A percentile compares a stretch with the other conserved stretches of the same genome.
Evolutionary conservation across 371 early-diverging fungal species (phyloP).

Genomic region (Rhizopus sp.): DNA sequence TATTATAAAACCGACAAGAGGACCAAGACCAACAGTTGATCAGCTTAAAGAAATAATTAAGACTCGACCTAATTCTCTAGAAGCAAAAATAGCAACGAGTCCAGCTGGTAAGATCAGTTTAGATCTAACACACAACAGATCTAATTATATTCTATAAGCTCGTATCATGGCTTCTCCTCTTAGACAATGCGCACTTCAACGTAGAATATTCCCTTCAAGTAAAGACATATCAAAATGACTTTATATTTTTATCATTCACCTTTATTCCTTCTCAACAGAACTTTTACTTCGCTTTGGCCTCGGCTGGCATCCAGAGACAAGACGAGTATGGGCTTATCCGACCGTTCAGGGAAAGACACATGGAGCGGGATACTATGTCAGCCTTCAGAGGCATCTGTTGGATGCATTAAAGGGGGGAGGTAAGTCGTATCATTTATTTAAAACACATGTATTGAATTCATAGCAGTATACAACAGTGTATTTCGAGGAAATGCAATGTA

Average conservation of each 20-base stretch:
- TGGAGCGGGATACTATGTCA: slow-evolving; percentile 25
- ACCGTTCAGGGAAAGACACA: not conserved
- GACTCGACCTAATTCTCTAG: slow-evolving; percentile 5
- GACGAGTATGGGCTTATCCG: slow-evolving; percentile 23
- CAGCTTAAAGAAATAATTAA: not conserved
- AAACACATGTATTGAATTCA: not conserved
- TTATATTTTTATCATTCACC: not conserved
- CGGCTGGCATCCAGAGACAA: slow-evolving; percentile 23
- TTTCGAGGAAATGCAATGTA: slow-evolving; percentile 17
- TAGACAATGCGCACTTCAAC: slow-evolving; percentile 14
- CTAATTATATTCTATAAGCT: not conserved
- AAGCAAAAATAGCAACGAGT: slow-evolving; percentile 15
- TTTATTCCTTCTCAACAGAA: slow-evolving; percentile 5
- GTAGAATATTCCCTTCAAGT: slow-evolving; percentile 24
- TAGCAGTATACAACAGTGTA: slow-evolving; percentile 5
- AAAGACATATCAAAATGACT: not conserved
- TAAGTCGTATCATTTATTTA: not conserved
- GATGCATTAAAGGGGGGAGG: slow-evolving; percentile 11
- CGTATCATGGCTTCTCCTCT: slow-evolving; percentile 25
- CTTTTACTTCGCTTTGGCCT: slow-evolving; percentile 23
- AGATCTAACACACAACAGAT: not conserved
- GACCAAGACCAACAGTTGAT: not conserved
- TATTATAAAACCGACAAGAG: not conserved
- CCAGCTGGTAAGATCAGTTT: slow-evolving; percentile 19
- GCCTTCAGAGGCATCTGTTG: slow-evolving; percentile 7